Evolutionary conservation across 805 yeast species (phyloP).

Genomic region (Kuraishia hungarica): DNA sequence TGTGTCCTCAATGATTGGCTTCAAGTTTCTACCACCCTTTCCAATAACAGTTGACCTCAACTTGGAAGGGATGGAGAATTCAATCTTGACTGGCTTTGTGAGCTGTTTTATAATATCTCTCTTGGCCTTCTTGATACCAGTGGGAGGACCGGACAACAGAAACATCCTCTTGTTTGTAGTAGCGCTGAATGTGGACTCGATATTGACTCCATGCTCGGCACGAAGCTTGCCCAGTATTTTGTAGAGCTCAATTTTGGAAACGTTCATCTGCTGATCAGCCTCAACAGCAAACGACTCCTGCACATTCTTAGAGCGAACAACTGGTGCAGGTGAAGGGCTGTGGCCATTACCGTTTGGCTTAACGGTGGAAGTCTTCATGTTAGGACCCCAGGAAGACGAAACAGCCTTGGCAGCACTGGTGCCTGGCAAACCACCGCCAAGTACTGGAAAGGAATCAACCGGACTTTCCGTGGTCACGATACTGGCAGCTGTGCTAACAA

Average conservation of each 20-base stretch:
- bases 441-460: slow-evolving; percentile 52
- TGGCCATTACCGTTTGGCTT: slow-evolving; percentile 15
- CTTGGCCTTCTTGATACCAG: slow-evolving; percentile 59
- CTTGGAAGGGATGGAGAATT: slow-evolving; percentile 65
- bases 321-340: slow-evolving; percentile 19
- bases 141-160: slow-evolving; percentile 68
- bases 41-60: slow-evolving; percentile 80
- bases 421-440: slow-evolving; percentile 34
- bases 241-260: slow-evolving; percentile 57
- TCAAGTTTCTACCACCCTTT: slow-evolving; percentile 73
- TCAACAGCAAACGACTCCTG: slow-evolving; percentile 78
- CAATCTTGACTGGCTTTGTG: slow-evolving; percentile 60
- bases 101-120: slow-evolving; percentile 68
- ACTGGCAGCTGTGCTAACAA: slow-evolving; percentile 15
- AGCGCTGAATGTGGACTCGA: slow-evolving; percentile 77
- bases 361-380: slow-evolving; percentile 30
- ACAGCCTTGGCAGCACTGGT: not conserved
- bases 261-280: slow-evolving; percentile 56
- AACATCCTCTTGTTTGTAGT: slow-evolving; percentile 74
- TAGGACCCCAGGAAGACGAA: slow-evolving; percentile 32
- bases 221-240: slow-evolving; percentile 59
- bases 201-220: slow-evolving; percentile 49
- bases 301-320: slow-evolving; percentile 47
- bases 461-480: not conserved
- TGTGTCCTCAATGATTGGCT: slow-evolving; percentile 64